phyloP scores from a whole-genome alignment of 352 stramenopile species.

The Discostella stelligera region DNA sequence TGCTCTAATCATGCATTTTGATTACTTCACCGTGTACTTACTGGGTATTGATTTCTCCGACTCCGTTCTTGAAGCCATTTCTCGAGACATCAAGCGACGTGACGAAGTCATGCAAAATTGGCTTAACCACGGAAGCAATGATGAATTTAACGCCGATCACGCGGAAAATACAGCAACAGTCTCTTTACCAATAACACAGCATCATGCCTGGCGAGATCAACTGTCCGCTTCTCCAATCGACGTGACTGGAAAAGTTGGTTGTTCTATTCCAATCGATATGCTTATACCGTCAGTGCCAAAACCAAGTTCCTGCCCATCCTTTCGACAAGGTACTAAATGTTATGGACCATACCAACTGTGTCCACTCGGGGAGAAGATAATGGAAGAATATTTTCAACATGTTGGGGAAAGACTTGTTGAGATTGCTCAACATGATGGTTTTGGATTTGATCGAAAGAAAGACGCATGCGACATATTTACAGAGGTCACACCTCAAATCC shows the following conservation, averaged over 20 bases:
- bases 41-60: not conserved
- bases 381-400: constrained; percentile 41
- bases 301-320: not conserved
- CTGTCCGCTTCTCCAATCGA: constrained; percentile 29
- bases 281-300: not conserved
- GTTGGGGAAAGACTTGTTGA: constrained; percentile 18
- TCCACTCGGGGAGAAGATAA: constrained; percentile 19
- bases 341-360: constrained; percentile 25
- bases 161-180: not conserved
- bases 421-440: constrained; percentile 4
- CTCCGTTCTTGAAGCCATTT: constrained; percentile 13
- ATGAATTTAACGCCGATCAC: not conserved
- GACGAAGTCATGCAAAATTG: constrained; percentile 22
- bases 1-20: constrained; percentile 10
- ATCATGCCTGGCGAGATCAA: constrained; percentile 41
- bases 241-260: constrained; percentile 13
- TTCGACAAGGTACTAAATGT: not conserved
- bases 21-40: not conserved
- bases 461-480: constrained; percentile 8
- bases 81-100: constrained; percentile 20
- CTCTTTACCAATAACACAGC: constrained; percentile 8
- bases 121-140: not conserved
- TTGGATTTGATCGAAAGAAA: not conserved
- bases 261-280: not conserved
- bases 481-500: not conserved